Base-by-base conservation (phyloP, 169 alveolate species). In the Plasmodium gallinaceum region DNA sequence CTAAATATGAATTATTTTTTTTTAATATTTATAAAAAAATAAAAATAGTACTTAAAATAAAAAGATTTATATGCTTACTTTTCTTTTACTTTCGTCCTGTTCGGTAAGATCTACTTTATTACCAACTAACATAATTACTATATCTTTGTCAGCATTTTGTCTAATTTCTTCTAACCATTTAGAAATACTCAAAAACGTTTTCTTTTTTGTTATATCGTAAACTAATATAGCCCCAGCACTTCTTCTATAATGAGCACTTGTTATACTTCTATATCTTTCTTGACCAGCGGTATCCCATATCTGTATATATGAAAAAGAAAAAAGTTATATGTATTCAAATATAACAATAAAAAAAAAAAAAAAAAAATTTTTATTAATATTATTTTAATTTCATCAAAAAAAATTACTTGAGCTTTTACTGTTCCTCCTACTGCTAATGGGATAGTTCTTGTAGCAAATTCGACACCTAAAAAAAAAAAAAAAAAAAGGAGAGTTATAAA, bases 41-140 rank as follows among this genome's bases (percentile, higher is more conserved):
- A 32, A 2, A 32, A 32, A 32, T 32, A 32, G 39, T n/a, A 14
- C 9, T 9, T 57, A 61, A 12, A 46, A 22, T 24, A 16, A 20
- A 20, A 5, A 16, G 48, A 66, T 54, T 20, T 20, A 12, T 7
- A 26, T 52, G 43, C 85, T 65, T 32, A 97, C 99, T 95, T 98
- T 98, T 76, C 99, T 91, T 52, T 88, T 90, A 22, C 93, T 88
- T 39, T 98, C 97, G 83, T 97, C 97, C 39, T 95, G 93, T 37
- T 97, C 98, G 58, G 97, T 97, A 51, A 97, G 93, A 90, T 99
- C 99, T n/a, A 98, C 95, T 94, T 98, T 98, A 95, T 99, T 99
- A 46, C 99, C 99, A 5, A 99, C 99, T 48, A 99, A 95, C 96
- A 97, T 97, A 26, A 99, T 97, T 18, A 98, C 99, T 57, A 98